Conservation (phyloP, 352 stramenopile genomes). For the Hyaloperonospora brassicae region DNA sequence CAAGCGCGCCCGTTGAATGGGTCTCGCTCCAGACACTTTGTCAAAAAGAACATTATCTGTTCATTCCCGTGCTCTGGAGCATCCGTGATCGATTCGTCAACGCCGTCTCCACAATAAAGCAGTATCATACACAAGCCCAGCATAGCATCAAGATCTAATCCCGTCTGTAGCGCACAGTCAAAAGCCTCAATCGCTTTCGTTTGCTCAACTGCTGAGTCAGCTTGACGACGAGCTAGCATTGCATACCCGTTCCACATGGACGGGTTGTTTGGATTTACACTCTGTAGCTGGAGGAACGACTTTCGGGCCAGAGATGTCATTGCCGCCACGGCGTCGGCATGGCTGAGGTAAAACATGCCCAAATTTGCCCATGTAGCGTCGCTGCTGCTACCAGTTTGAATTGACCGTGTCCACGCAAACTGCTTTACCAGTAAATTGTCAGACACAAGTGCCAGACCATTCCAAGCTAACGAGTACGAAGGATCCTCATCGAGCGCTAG, state of each 20-base stretch:
- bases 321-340: slow-evolving; percentile 25
- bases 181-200: slow-evolving; percentile 64
- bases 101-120: slow-evolving; percentile 16
- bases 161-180: slow-evolving; percentile 64
- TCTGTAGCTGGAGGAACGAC: slow-evolving; percentile 75
- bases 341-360: slow-evolving; percentile 69
- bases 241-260: slow-evolving; percentile 85
- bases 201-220: slow-evolving; percentile 25
- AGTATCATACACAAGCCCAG: slow-evolving; percentile 47
- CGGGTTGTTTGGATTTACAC: slow-evolving; percentile 70
- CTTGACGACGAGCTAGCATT: slow-evolving; percentile 54
- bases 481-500: slow-evolving; percentile 40
- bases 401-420: slow-evolving; percentile 63
- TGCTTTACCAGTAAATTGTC: slow-evolving; percentile 66
- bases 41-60: slow-evolving; percentile 61
- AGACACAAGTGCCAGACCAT: slow-evolving; percentile 62
- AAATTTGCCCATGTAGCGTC: slow-evolving; percentile 80
- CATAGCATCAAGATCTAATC: slow-evolving; percentile 65
- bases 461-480: slow-evolving; percentile 58
- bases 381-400: slow-evolving; percentile 44
- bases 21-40: slow-evolving; percentile 77
- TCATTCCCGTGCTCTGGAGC: slow-evolving; percentile 21
- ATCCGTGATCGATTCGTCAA: slow-evolving; percentile 18
- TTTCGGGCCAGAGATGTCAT: slow-evolving; percentile 50
- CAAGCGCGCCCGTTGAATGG: slow-evolving; percentile 46